Evolutionary conservation across 345 rosid genomes (phyloP).

Genomic region (Arabidopsis thaliana): TAIR10.1 NC_003074.8:12030001-12030500

Average conservation of each 20-base stretch:
- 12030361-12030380: not conserved
- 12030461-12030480: too few relatives aligned
- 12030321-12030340: not conserved
- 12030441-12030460: too few relatives aligned
- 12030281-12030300: rapidly evolving
- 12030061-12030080: rapidly evolving
- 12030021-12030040: not conserved
- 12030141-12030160: too few relatives aligned
- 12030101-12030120: rapidly evolving
- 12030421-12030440: too few relatives aligned
- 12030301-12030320: not conserved
- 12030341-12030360: not conserved
- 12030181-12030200: too few relatives aligned
- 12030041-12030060: rapidly evolving
- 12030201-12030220: not conserved
- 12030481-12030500: too few relatives aligned
- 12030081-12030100: rapidly evolving
- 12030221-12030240: not conserved
- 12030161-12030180: too few relatives aligned
- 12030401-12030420: not conserved
- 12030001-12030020: not conserved
- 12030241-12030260: not conserved
- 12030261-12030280: not conserved
- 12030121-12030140: too few relatives aligned
- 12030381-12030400: not conserved